Percentiles rank a stretch among this genome's conserved stretches.
phyloP scores from a whole-genome alignment of 225 moss, liverwort and hornwort genomes.

The Bryoerythrophyllum caledonicum region DNA sequence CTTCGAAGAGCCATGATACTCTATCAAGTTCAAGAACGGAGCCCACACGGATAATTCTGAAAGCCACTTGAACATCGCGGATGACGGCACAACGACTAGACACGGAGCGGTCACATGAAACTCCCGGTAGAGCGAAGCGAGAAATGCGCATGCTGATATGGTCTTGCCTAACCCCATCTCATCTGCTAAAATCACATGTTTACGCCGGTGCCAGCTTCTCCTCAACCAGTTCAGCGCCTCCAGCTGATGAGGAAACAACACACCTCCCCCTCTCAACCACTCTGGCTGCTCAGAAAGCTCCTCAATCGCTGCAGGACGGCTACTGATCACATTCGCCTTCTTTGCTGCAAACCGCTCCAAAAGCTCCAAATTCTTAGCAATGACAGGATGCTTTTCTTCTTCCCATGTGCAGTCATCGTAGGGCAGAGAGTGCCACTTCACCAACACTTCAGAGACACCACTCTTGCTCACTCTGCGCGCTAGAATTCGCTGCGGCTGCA shows the following conservation, averaged over 20 bases:
- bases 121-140: constrained; percentile 70
- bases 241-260: constrained; percentile 80
- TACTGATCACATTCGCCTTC: constrained; percentile 15
- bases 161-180: constrained; percentile 87
- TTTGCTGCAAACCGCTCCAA: constrained; percentile 59
- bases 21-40: constrained; percentile 78
- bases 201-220: constrained; percentile 67
- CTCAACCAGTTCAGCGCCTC: constrained; percentile 91
- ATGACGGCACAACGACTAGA: constrained; percentile 72
- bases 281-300: constrained; percentile 68
- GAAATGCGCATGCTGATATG: constrained; percentile 71
- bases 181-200: constrained; percentile 79
- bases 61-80: constrained; percentile 76
- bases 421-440: constrained; percentile 76
- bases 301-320: constrained; percentile 49
- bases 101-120: constrained; percentile 70
- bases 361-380: constrained; percentile 45
- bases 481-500: constrained; percentile 76
- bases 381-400: constrained; percentile 47
- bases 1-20: constrained; percentile 83
- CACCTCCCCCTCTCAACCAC: constrained; percentile 67
- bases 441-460: constrained; percentile 58
- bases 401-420: constrained; percentile 99
- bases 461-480: constrained; percentile 45
- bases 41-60: constrained; percentile 83